Conservation (phyloP, 2,329 filamentous ascomycete genomes). For the Xylariaceae sp. region DNA sequence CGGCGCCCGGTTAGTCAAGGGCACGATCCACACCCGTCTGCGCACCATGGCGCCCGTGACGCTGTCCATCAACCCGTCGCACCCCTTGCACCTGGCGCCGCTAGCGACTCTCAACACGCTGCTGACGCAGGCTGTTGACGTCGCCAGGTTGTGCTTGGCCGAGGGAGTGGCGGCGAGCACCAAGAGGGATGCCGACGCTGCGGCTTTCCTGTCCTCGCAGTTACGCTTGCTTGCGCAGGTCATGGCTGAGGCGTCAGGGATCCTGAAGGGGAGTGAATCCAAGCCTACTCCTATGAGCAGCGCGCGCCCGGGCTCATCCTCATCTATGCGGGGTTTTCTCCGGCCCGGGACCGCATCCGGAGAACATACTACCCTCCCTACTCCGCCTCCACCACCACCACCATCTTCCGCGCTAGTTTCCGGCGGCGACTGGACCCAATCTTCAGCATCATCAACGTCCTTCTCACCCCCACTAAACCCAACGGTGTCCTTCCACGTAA, state of each 20-base stretch:
- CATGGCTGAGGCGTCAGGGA: conserved; percentile 46
- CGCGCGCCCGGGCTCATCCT: conserved; percentile 4
- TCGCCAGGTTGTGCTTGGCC: conserved; percentile 73
- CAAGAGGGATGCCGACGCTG: conserved; percentile 29
- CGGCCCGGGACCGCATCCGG: not conserved
- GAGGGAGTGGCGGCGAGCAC: too few relatives aligned
- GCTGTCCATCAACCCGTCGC: conserved; percentile 44
- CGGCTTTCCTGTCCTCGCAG: conserved; percentile 52
- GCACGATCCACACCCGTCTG: conserved; percentile 74
- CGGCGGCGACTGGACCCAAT: conserved; percentile 26
- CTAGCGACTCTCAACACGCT: conserved; percentile 69
- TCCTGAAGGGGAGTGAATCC: conserved; percentile 40
- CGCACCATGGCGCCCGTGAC: conserved; percentile 57
- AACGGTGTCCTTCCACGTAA: conserved; percentile 70
- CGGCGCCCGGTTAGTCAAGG: conserved; percentile 87
- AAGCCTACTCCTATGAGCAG: too few relatives aligned
- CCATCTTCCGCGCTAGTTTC: too few relatives aligned
- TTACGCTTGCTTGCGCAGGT: conserved; percentile 54
- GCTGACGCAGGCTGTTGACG: conserved; percentile 78
- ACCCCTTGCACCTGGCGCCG: conserved; percentile 60
- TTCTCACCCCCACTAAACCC: conserved; percentile 45
- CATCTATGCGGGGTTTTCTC: conserved; percentile 10
- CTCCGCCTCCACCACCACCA: too few relatives aligned
- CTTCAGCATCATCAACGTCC: conserved; percentile 28
- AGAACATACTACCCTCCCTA: not conserved